phyloP scores from a whole-genome alignment of 2,329 filamentous ascomycete species.

The Alternaria sp. region DNA sequence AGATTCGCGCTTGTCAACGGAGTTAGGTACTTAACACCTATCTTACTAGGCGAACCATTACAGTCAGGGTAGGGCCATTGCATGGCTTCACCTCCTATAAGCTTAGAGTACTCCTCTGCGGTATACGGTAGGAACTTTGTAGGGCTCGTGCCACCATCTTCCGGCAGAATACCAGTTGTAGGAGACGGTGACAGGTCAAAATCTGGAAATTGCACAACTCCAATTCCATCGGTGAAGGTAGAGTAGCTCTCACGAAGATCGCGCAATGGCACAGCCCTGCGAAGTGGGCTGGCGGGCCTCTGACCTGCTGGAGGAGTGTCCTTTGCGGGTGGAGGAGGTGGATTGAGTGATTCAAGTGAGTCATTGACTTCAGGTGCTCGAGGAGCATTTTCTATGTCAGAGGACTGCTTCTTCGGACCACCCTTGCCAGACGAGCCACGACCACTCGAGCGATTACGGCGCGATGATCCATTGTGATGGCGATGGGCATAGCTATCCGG shows the following conservation, averaged over 20 bases:
- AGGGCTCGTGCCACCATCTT: conserved; percentile 27
- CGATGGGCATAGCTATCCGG: conserved; percentile 20
- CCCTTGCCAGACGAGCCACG: conserved; percentile 19
- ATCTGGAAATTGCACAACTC: conserved; percentile 22
- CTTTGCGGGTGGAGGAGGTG: conserved; percentile 56
- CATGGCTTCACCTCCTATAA: conserved; percentile 35
- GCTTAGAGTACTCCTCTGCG: conserved; percentile 38
- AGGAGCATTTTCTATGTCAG: conserved; percentile 9
- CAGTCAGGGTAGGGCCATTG: conserved; percentile 25
- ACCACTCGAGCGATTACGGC: conserved; percentile 8
- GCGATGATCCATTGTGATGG: conserved; percentile 5
- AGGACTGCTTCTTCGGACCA: conserved; percentile 9
- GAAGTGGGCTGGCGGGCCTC: conserved; percentile 27
- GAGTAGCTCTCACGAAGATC: conserved; percentile 28
- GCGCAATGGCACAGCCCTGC: conserved; percentile 21
- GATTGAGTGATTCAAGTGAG: conserved; percentile 22
- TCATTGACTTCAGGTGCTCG: not conserved
- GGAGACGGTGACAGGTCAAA: conserved; percentile 26
- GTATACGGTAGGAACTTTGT: conserved; percentile 34
- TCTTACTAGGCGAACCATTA: conserved; percentile 16
- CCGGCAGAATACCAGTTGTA: conserved; percentile 17
- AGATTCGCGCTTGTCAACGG: conserved; percentile 13
- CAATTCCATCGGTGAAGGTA: conserved; percentile 8
- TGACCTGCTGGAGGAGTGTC: conserved; percentile 48
- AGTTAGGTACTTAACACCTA: conserved; percentile 14